A percentile compares a stretch with the other conserved stretches of the same genome.
Evolutionary conservation across 352 stramenopile species (phyloP).

Genomic region (Phytophthora colocasiae): DNA sequence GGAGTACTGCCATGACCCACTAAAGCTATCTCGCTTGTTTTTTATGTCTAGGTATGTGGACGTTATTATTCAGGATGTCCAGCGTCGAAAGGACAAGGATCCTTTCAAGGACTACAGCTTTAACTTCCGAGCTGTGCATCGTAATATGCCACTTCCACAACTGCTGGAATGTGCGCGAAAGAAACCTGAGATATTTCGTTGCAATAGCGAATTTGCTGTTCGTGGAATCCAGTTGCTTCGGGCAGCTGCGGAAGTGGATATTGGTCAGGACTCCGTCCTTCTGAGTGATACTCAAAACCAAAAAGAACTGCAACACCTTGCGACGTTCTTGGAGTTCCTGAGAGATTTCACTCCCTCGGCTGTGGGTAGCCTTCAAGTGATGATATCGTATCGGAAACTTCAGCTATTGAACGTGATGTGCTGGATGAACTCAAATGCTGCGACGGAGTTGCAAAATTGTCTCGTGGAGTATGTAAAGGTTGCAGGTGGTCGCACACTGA

Average conservation of each 20-base stretch:
- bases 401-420: constrained; percentile 24
- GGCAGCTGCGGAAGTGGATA: constrained; percentile 27
- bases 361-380: constrained; percentile 24
- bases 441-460: constrained; percentile 19
- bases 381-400: constrained; percentile 33
- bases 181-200: constrained; percentile 35
- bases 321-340: constrained; percentile 35
- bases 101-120: constrained; percentile 30
- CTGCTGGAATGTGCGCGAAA: constrained; percentile 34
- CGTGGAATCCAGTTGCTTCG: constrained; percentile 39
- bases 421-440: constrained; percentile 15
- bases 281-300: constrained; percentile 9
- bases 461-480: constrained; percentile 38
- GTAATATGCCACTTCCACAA: constrained; percentile 44
- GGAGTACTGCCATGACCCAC: neutral
- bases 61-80: constrained; percentile 53
- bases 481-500: constrained; percentile 15
- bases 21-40: neutral
- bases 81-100: constrained; percentile 14
- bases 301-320: constrained; percentile 34
- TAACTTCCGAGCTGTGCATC: constrained; percentile 44
- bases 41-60: constrained; percentile 32
- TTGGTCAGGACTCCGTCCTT: constrained; percentile 15
- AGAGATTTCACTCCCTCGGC: constrained; percentile 25
- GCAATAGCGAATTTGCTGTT: constrained; percentile 40